Percentiles rank a stretch among this genome's conserved stretches.
Conservation (phyloP, 768 basidiomycete genomes). For the Boletus sensibilis region DNA sequence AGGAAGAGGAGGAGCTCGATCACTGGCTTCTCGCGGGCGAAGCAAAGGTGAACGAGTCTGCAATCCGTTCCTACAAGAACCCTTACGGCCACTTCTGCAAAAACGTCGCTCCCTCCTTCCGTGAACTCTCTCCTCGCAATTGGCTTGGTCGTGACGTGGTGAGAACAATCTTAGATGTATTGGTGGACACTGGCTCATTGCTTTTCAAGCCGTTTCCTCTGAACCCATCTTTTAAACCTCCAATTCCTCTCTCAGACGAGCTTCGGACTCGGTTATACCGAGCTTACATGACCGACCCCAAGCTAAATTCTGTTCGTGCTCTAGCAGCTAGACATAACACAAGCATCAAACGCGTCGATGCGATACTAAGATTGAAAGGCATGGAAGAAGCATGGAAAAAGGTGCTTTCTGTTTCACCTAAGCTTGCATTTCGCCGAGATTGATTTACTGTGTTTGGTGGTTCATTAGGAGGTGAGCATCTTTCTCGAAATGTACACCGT, state of each 20-base stretch:
- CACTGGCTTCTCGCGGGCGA: conserved; percentile 16
- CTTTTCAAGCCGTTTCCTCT: conserved; percentile 73
- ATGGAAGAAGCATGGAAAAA: conserved; percentile 69
- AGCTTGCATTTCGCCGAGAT: conserved; percentile 5
- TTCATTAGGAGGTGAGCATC: conserved; percentile 41
- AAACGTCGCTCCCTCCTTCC: conserved; percentile 22
- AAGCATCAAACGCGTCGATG: conserved; percentile 78
- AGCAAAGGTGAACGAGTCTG: conserved; percentile 19
- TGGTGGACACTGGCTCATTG: neutral
- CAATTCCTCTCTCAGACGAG: conserved; percentile 67
- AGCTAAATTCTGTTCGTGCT: conserved; percentile 51
- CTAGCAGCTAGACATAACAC: conserved; percentile 64
- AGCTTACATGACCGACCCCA: conserved; percentile 58
- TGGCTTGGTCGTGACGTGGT: conserved; percentile 65
- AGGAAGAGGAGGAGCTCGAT: conserved; percentile 17
- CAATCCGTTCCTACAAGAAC: conserved; percentile 13
- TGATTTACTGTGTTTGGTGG: conserved; percentile 6
- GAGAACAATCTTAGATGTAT: conserved; percentile 31
- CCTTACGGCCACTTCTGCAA: conserved; percentile 21
- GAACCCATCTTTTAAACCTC: conserved; percentile 82
- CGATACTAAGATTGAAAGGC: conserved; percentile 79
- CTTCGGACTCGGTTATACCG: conserved; percentile 57
- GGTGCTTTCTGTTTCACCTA: conserved; percentile 44
- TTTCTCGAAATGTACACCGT: neutral
- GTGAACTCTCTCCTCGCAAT: conserved; percentile 44